Evolutionary conservation across 2,329 filamentous ascomycete species (phyloP), one percentile per base, ranked within the genome.

Genomic region (Exophiala sideris): DNA sequence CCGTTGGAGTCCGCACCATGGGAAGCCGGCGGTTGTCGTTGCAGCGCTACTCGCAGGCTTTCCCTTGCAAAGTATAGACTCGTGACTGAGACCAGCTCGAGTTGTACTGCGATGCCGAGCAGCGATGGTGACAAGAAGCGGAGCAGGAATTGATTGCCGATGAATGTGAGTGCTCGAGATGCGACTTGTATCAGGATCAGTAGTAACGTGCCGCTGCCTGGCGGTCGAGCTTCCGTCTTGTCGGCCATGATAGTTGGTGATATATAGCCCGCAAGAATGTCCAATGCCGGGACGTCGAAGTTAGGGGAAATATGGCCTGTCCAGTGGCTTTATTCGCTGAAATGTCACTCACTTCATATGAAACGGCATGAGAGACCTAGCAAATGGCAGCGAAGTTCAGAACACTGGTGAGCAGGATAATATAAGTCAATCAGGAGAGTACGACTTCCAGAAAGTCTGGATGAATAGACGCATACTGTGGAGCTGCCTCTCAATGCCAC

Each of bases 31-130:
- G 76, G 74, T 62, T 91, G 88, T 48, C 94, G 81, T 72, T 97
- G 92, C 34, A 96, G 83, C 21, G 92, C 91, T n/a, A 96, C 87
- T 12, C 94, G 86, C 45, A 97, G 75, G 65, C 88, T 92, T 72
- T 99, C 94, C 36, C 94, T 82, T 0, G 94, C 88, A 66, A 99
- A 97, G 71, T 95, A 96, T 0, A 99, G 79, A n/a, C 95, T 86
- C 0, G 91, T 90, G 41, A 95, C 87, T 56, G 92, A 91, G 70
- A 91, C 96, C 1, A 97, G 84, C 65, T 99, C 94, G 2, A 99
- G 80, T 70, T 96, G 94, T 0, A 91, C 87, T 1, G 91, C 87
- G 4, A 95, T 79, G 5, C 92, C 94, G 1, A 99, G 81, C 0
- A 95, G 79, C 54, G 87, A 82, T 0, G 94, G 91, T 1, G 91